phyloP scores from a whole-genome alignment of 139 green algal species.

The Coelastrella sp. region DNA sequence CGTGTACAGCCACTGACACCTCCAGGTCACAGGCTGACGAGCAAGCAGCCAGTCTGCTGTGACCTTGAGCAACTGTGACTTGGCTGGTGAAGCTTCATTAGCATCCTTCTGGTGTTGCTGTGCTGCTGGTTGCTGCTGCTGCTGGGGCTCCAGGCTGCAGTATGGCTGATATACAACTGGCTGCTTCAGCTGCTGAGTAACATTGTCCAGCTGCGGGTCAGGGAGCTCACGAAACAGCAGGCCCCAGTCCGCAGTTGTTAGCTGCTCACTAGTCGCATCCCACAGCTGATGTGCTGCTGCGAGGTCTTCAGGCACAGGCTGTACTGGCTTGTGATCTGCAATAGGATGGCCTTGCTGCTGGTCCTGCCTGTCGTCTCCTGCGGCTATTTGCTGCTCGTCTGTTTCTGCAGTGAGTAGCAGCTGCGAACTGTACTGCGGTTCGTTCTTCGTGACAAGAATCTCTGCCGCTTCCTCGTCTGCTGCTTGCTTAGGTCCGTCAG shows the following conservation, averaged over 20 bases:
- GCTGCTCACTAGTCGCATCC: background rate
- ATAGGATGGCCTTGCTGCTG: background rate
- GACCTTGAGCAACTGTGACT: background rate
- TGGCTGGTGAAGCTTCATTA: background rate
- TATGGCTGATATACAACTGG: conserved; percentile 33
- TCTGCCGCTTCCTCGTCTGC: conserved; percentile 28
- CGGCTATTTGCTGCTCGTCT: conserved; percentile 4
- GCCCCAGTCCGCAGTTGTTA: conserved; percentile 9
- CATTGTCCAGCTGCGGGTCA: conserved; percentile 34
- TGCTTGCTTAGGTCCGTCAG: conserved; percentile 31
- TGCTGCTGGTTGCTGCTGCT: conserved; percentile 40
- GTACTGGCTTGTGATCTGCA: background rate
- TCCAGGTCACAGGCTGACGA: conserved; percentile 47
- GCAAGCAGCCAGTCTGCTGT: conserved; percentile 51
- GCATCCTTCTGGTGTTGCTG: conserved; percentile 17
- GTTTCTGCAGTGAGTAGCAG: background rate
- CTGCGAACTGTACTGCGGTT: conserved; percentile 9
- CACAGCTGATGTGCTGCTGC: conserved; percentile 27
- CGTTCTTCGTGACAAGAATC: background rate
- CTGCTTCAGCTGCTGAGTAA: conserved; percentile 42
- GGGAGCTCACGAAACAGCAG: conserved; percentile 43
- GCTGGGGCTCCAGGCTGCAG: conserved; percentile 5
- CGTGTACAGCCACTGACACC: conserved; percentile 63
- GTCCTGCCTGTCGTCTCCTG: background rate
- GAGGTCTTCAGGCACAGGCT: conserved; percentile 26